These are phyloP conservation scores for Phlyctochytrium planicorne DNA, from an alignment of 192 early-diverging fungal genomes.

Conservation along the genomic window DNA sequence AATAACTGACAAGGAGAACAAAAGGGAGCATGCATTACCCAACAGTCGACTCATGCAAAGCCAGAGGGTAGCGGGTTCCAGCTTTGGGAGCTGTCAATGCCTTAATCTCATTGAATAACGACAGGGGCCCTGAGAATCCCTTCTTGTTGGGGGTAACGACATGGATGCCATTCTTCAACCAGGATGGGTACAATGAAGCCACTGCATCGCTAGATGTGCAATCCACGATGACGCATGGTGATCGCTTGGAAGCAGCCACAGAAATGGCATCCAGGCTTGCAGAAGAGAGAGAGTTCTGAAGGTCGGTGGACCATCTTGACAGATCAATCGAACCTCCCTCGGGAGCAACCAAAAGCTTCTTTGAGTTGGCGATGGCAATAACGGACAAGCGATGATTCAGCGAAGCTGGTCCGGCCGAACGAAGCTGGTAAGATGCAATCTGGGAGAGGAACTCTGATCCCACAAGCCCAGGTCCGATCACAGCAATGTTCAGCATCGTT, in stretches of 20 bases:
- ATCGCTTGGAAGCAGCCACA: slow-evolving; percentile 28
- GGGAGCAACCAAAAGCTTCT: slow-evolving; percentile 56
- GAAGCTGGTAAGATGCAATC: slow-evolving; percentile 53
- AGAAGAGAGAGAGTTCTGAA: background rate
- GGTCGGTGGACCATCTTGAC: background rate
- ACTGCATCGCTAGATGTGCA: slow-evolving; percentile 84
- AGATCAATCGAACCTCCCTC: slow-evolving; percentile 17
- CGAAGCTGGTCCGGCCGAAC: slow-evolving; percentile 26
- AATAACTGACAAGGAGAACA: slow-evolving; percentile 1
- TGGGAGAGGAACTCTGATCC: slow-evolving; percentile 88
- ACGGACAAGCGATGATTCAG: slow-evolving; percentile 52
- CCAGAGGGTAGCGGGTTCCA: slow-evolving; percentile 46
- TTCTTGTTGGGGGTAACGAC: slow-evolving; percentile 99
- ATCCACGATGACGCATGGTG: slow-evolving; percentile 78
- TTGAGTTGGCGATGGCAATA: slow-evolving; percentile 79
- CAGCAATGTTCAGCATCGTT: slow-evolving; percentile 64
- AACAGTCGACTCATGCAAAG: slow-evolving; percentile 94
- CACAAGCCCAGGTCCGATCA: slow-evolving; percentile 93
- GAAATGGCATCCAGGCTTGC: slow-evolving; percentile 7
- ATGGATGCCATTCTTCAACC: slow-evolving; percentile 76
- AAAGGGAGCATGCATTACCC: too few species aligned
- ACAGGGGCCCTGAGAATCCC: slow-evolving; percentile 76
- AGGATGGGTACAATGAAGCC: slow-evolving; percentile 78
- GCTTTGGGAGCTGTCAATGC: slow-evolving; percentile 19
- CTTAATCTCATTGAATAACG: slow-evolving; percentile 74